Conservation (phyloP, 1,139 yeast genomes). For the Scheffersomyces parashehatae region DNA sequence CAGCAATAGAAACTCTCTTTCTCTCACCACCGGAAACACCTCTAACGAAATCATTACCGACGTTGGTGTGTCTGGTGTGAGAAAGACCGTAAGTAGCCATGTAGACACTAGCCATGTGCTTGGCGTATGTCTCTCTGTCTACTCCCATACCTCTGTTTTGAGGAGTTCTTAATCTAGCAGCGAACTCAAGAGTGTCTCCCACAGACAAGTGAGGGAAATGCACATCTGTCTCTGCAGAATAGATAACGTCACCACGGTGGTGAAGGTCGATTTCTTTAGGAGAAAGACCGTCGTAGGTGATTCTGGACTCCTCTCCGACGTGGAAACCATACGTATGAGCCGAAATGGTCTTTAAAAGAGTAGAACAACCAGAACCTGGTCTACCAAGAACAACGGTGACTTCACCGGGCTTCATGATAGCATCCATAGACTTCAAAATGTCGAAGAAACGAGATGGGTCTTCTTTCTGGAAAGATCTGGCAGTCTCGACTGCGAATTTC, state of each 20-base stretch:
- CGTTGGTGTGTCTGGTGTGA: slow-evolving; percentile 22
- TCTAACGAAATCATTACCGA: slow-evolving; percentile 24
- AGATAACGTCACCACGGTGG: slow-evolving; percentile 30
- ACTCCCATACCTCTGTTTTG: slow-evolving; percentile 31
- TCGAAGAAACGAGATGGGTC: slow-evolving; percentile 40
- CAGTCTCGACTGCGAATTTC: slow-evolving; percentile 15
- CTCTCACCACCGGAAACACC: slow-evolving; percentile 29
- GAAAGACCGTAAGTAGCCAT: slow-evolving; percentile 23
- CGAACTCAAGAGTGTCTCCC: slow-evolving; percentile 29
- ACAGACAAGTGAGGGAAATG: slow-evolving; percentile 29
- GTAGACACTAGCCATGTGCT: slow-evolving; percentile 21
- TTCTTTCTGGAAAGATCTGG: slow-evolving; percentile 19
- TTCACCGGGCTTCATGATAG: slow-evolving; percentile 67
- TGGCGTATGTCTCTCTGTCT: slow-evolving; percentile 18
- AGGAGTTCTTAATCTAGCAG: slow-evolving; percentile 27
- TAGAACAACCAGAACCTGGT: slow-evolving; percentile 86
- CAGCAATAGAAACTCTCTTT: slow-evolving; percentile 26
- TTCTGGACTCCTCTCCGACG: slow-evolving; percentile 50
- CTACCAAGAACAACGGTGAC: slow-evolving; percentile 76
- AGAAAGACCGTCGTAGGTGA: slow-evolving; percentile 26
- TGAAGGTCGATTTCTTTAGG: slow-evolving; percentile 18
- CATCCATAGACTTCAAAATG: slow-evolving; percentile 69
- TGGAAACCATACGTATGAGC: slow-evolving; percentile 73
- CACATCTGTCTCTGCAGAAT: slow-evolving; percentile 28
- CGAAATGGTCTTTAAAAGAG: slow-evolving; percentile 70